Evolutionary conservation across 306 rosid species (phyloP), one percentile per base, ranked within the genome.

Genomic region (Fagus crenata): DNA sequence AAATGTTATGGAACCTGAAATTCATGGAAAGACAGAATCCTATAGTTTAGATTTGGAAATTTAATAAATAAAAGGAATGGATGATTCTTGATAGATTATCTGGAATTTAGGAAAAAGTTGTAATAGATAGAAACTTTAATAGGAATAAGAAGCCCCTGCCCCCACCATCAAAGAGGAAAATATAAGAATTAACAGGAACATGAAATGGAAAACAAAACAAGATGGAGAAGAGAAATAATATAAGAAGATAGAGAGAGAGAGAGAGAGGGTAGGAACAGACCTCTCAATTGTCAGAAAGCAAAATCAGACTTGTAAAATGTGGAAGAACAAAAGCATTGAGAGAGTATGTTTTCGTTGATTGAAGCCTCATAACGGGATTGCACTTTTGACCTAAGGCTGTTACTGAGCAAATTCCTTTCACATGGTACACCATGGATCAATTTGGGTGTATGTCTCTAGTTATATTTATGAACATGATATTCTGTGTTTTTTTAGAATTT

Each of bases 401-500:
- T 65, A 7, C 31, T 65, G 13, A 37, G 49, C 4, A 17, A 71
- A 69, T 59, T 53, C 71, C 67, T 69, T 67, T 65, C 17, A 15
- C 5, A n/a, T 14, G 28, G 7, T 55, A 74, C 43, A 76, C 65
- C 15, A 49, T 33, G 73, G 7, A 72, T 51, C 49, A 53, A 53
- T 72, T 81, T 68, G 11, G n/a, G 41, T 32, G 67, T 60, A 60
- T 76, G 53, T 31, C 49, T 28, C 55, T 73, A 61, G 31, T 7
- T 15, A 22, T 39, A 65, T 39, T 39, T 2, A 2, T 65, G 71
- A 39, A 17, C 17, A 43, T 11, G n/a, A 60, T 40, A 67, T 64
- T 72, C 53, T 49, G 31, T 75, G 8, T 32, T 59, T 42, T 67
- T n/a, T 53, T 53, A 67, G 49, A 71, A 55, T 67, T 60, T 79